Percentiles rank a stretch among this genome's conserved stretches.
phyloP scores from a whole-genome alignment of 1,284 basidiomycete genomes.

The Peniophora sp. region DNA sequence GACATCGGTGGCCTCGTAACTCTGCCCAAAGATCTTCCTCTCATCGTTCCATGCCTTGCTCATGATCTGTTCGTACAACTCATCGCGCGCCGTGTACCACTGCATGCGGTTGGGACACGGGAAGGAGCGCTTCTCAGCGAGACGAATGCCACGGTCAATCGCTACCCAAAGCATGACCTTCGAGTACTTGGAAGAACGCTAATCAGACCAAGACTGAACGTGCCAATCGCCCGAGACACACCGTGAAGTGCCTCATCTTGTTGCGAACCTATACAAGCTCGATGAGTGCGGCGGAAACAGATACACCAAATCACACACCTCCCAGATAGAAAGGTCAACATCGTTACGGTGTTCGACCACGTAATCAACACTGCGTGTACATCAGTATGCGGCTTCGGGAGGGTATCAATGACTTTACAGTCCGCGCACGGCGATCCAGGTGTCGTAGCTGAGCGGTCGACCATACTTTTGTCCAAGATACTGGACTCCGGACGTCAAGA shows the following conservation, averaged over 20 bases:
- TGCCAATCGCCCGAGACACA: constrained; percentile 24
- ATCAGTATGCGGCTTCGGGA: too few species aligned
- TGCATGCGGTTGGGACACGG: constrained; percentile 63
- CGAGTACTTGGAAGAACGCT: constrained; percentile 52
- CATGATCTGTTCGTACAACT: constrained; percentile 83
- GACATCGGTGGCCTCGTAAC: constrained; percentile 65
- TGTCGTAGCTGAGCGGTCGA: too few species aligned
- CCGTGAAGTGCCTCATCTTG: constrained; percentile 76
- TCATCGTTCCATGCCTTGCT: constrained; percentile 69
- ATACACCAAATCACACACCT: too few species aligned
- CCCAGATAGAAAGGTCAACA: too few species aligned
- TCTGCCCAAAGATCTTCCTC: constrained; percentile 64
- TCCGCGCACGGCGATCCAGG: too few species aligned
- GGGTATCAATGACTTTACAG: too few species aligned
- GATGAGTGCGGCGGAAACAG: too few species aligned
- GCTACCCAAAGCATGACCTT: constrained; percentile 79
- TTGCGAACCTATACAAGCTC: constrained; percentile 73
- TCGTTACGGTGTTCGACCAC: too few species aligned
- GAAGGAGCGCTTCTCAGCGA: constrained; percentile 83
- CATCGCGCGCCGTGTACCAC: constrained; percentile 73
- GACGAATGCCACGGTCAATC: constrained; percentile 81
- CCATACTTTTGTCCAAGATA: too few species aligned
- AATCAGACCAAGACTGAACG: background rate
- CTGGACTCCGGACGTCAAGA: too few species aligned
- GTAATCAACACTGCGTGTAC: too few species aligned